phyloP scores from a whole-genome alignment of 2,329 filamentous ascomycete genomes.

The Akanthomyces muscarius region DNA sequence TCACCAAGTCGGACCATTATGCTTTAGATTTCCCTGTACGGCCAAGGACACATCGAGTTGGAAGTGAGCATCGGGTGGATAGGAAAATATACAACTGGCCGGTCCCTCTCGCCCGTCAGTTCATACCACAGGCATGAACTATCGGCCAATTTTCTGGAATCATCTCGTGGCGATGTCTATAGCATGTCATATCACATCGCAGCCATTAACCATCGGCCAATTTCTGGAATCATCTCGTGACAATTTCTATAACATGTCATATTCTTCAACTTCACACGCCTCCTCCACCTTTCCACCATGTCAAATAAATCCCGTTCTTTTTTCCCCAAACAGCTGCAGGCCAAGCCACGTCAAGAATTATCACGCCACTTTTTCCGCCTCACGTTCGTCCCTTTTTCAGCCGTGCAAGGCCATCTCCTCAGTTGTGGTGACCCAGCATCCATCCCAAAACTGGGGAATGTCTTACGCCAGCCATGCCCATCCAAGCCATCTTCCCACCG shows the following conservation, averaged over 20 bases:
- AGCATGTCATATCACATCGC: neutral
- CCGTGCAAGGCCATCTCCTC: neutral
- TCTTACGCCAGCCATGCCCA: neutral
- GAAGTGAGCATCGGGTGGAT: too few species aligned
- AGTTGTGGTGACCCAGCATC: neutral
- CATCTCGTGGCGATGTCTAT: neutral
- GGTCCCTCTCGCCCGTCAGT: too few species aligned
- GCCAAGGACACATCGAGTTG: too few species aligned
- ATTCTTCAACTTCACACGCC: neutral
- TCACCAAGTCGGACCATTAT: too few species aligned
- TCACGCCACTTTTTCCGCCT: neutral
- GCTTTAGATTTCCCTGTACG: too few species aligned
- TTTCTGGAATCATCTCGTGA: neutral
- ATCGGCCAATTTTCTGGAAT: neutral
- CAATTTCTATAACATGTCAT: neutral
- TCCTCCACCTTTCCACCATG: neutral
- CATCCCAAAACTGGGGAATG: neutral
- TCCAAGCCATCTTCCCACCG: neutral
- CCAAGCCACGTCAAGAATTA: neutral
- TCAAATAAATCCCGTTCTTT: too few species aligned
- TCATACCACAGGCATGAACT: too few species aligned
- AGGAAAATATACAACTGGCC: too few species aligned
- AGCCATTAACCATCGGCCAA: neutral
- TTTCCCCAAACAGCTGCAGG: too few species aligned
- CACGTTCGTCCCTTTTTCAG: slow-evolving; percentile 4